Evolutionary conservation across 495 filamentous ascomycete genomes (phyloP).

Genomic region (Hyaloscypha hepaticicola): DNA sequence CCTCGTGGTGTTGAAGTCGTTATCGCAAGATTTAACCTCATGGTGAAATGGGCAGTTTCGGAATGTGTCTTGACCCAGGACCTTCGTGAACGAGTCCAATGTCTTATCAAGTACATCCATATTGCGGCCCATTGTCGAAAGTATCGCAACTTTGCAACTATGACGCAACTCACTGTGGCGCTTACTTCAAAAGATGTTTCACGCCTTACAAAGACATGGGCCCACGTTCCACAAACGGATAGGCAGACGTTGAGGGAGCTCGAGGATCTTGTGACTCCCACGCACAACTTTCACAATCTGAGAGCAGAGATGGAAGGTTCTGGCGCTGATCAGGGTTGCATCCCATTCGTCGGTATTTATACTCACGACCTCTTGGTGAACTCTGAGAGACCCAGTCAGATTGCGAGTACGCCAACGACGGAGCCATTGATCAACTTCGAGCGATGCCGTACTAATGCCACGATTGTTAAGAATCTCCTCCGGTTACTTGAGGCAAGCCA

Average conservation of each 20-base stretch:
- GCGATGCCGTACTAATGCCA: conserved; percentile 82
- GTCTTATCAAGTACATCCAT: conserved; percentile 89
- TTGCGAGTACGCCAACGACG: conserved; percentile 61
- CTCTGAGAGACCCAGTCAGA: conserved; percentile 75
- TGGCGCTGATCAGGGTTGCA: conserved; percentile 76
- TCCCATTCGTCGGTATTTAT: conserved; percentile 94
- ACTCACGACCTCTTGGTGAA: conserved; percentile 98
- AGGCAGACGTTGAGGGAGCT: conserved; percentile 72
- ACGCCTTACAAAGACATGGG: conserved; percentile 79
- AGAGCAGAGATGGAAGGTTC: conserved; percentile 85
- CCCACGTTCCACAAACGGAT: conserved; percentile 68
- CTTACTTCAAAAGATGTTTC: conserved; percentile 79
- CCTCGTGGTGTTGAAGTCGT: conserved; percentile 92
- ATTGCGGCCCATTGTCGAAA: conserved; percentile 82
- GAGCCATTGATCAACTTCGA: conserved; percentile 94
- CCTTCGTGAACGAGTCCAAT: conserved; percentile 76
- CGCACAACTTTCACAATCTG: conserved; percentile 87
- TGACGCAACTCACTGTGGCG: conserved; percentile 92
- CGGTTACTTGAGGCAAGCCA: conserved; percentile 89
- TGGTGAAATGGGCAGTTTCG: conserved; percentile 96
- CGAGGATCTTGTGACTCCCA: conserved; percentile 80
- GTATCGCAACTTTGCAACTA: conserved; percentile 92
- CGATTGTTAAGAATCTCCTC: conserved; percentile 90
- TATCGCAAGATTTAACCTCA: conserved; percentile 92
- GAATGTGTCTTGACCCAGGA: conserved; percentile 84